Conservation (phyloP, 371 early-diverging fungal species). For the Mucor plumbeus region DNA sequence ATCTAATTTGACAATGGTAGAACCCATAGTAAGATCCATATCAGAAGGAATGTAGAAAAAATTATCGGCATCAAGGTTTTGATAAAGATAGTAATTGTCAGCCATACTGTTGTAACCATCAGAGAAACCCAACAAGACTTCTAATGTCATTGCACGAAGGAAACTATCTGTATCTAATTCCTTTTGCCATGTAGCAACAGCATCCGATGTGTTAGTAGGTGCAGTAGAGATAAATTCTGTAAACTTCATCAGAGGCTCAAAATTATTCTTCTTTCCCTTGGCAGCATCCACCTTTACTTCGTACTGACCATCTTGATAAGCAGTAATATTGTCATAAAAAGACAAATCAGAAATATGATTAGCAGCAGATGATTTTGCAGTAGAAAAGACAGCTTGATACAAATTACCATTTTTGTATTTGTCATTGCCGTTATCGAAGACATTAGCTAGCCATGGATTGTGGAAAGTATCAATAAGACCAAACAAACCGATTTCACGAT, state of each 20-base stretch:
- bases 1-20: slow-evolving; percentile 5
- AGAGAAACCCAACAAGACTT: slow-evolving; percentile 35
- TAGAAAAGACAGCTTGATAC: slow-evolving; percentile 32
- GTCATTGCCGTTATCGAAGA: slow-evolving; percentile 36
- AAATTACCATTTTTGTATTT: slow-evolving; percentile 38
- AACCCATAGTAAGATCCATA: slow-evolving; percentile 24
- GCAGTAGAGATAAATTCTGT: slow-evolving; percentile 31
- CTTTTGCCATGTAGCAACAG: slow-evolving; percentile 32
- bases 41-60: slow-evolving; percentile 27
- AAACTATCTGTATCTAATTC: slow-evolving; percentile 30
- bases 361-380: neutral
- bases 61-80: slow-evolving; percentile 12
- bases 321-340: slow-evolving; percentile 22
- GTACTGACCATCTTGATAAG: slow-evolving; percentile 34
- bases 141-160: slow-evolving; percentile 41
- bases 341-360: slow-evolving; percentile 25
- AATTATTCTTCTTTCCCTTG: slow-evolving; percentile 6
- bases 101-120: slow-evolving; percentile 32
- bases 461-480: slow-evolving; percentile 41
- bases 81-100: slow-evolving; percentile 40
- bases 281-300: slow-evolving; percentile 20
- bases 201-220: slow-evolving; percentile 14
- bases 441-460: slow-evolving; percentile 41
- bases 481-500: slow-evolving; percentile 41
- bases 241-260: slow-evolving; percentile 29